Base-by-base conservation (phyloP, 768 basidiomycete species). In the Serendipita vermifera region DNA sequence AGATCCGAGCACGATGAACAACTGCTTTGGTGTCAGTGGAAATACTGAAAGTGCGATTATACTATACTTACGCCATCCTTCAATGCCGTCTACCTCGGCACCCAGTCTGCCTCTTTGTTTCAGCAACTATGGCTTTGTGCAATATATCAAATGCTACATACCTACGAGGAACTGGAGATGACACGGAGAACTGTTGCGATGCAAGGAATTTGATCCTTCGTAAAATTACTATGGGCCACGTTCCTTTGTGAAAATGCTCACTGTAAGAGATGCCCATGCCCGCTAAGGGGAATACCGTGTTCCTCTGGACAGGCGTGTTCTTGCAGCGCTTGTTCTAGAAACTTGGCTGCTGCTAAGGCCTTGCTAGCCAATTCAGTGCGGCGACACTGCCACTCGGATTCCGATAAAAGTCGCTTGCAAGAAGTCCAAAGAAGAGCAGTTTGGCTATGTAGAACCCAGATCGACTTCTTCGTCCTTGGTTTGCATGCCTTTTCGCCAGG, bases 371-470 rank as follows among this genome's bases (percentile, higher is more conserved):
- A 29, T 51, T 51, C 46, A 7, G 32, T 29, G n/a, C 46, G 46
- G 24, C 46, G 46, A 26, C n/a, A 22, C 22, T 29, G 4, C 46
- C 46, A 51, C 22, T 51, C 46, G 29, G 11, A 29, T 26, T 29
- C 22, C n/a, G 24, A 7, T 20, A 20, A 29, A 29, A 51, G 32
- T 31, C 46, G 11, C 22, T 51, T 20, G 29, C 46, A 51, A 22
- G 46, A 20, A 51, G 24, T 51, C 46, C 46, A 51, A 7, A 51
- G 27, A 20, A 51, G 46, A 4, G 46, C 20, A 29, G 32, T n/a
- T 7, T 29, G 20, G 46, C 46, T 26, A n/a, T 51, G 46, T 5
- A 51, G 46, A 22, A 29, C 46, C 46, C 46, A 51, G 32, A 51
- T 51, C 15, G 46, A 51, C 5, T 51, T 29, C 27, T 51, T 51